Percentiles rank a stretch among this genome's conserved stretches.
phyloP scores from a whole-genome alignment of 176 grass and related monocot genomes.

The Tillandsia leiboldiana region DNA sequence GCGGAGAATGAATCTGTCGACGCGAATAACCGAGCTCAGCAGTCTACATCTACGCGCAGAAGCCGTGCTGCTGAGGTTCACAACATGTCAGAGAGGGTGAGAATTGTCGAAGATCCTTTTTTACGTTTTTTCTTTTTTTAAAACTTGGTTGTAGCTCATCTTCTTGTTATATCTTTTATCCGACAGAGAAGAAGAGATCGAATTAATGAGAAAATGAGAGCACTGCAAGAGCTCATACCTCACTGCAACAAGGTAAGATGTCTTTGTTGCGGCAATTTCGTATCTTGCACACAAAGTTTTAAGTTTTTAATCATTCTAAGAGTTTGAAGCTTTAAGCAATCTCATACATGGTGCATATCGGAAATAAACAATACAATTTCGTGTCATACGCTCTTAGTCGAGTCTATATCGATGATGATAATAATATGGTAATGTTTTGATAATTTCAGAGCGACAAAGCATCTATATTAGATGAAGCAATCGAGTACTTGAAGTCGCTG shows the following conservation, averaged over 20 bases:
- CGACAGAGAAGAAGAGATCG: constrained; percentile 73
- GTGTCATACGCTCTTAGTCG: too few relatives aligned
- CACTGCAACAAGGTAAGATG: constrained; percentile 68
- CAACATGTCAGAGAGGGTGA: constrained; percentile 81
- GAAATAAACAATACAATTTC: too few relatives aligned
- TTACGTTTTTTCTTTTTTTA: not conserved
- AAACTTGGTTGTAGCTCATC: not conserved
- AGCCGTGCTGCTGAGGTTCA: constrained; percentile 77
- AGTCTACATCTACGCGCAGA: constrained; percentile 45
- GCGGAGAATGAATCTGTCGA: constrained; percentile 33
- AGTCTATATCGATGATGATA: not conserved
- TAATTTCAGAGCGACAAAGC: constrained; percentile 73
- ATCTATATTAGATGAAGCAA: constrained; percentile 77
- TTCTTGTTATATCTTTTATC: constrained; percentile 9
- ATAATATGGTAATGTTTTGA: not conserved
- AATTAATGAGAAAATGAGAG: constrained; percentile 90
- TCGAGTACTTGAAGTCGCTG: constrained; percentile 88
- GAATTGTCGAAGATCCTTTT: not conserved
- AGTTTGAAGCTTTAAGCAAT: too few relatives aligned
- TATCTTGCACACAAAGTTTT: not conserved
- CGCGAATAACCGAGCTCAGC: constrained; percentile 20
- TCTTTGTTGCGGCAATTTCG: not conserved
- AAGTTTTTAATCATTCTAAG: too few relatives aligned
- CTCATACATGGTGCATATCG: too few relatives aligned
- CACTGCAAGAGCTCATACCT: constrained; percentile 84